Evolutionary conservation across 306 rosid genomes (phyloP).

Genomic region (Prunus mume): DNA sequence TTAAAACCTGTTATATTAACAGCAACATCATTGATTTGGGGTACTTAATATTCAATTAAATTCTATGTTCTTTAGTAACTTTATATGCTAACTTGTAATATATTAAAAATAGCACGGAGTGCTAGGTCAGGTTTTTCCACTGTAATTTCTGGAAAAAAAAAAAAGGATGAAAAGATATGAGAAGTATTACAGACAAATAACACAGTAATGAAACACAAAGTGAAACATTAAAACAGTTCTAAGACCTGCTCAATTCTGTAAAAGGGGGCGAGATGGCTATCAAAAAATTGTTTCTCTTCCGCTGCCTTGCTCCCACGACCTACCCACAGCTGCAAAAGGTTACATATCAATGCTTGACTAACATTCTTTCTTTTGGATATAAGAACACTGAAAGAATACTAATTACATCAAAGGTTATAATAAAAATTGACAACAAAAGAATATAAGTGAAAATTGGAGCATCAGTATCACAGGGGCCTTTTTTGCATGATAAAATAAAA

Average conservation of each 20-base stretch:
- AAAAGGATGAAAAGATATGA: not conserved
- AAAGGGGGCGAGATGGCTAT: conserved; percentile 90
- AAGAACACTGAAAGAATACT: not conserved
- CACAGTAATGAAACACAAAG: conserved; percentile 1
- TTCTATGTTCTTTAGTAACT: not conserved
- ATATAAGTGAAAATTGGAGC: not conserved
- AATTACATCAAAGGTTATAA: conserved; percentile 9
- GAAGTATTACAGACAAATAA: not conserved
- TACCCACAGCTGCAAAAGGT: conserved; percentile 79
- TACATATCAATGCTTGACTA: conserved; percentile 19
- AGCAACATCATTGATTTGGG: not conserved
- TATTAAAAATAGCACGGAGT: not conserved
- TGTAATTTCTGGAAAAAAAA: not conserved
- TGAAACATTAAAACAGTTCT: not conserved
- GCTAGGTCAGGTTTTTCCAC: not conserved
- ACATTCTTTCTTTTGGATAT: not conserved
- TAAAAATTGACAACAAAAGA: conserved; percentile 7
- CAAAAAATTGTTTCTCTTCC: conserved; percentile 82
- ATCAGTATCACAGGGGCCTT: not conserved
- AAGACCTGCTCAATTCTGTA: conserved; percentile 93
- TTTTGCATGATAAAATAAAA: conserved; percentile 24
- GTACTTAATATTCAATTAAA: not conserved
- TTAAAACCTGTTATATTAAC: not conserved
- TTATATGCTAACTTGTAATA: not conserved
- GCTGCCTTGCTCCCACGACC: conserved; percentile 96